phyloP scores from a whole-genome alignment of 305 asterid species.

The Rubia peregrina region DNA sequence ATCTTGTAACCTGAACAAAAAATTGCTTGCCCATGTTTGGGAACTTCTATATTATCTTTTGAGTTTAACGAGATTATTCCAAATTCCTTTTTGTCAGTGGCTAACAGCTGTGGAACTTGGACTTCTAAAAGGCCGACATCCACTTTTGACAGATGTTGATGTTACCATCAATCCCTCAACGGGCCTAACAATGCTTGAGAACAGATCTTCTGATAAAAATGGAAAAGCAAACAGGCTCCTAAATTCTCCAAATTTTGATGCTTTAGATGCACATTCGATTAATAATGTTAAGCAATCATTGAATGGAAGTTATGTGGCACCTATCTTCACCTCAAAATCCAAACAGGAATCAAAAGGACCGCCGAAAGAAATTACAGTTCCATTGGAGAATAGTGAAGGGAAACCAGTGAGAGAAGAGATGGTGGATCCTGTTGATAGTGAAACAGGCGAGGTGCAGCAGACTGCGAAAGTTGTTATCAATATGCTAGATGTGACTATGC shows the following conservation, averaged over 20 bases:
- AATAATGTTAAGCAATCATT: conserved; percentile 29
- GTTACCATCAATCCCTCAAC: conserved; percentile 64
- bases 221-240: conserved; percentile 32
- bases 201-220: conserved; percentile 30
- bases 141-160: conserved; percentile 81
- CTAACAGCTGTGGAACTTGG: conserved; percentile 95
- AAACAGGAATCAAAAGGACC: conserved; percentile 25
- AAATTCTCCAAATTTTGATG: conserved; percentile 30
- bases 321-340: conserved; percentile 27
- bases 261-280: conserved; percentile 25
- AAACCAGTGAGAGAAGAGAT: conserved; percentile 31
- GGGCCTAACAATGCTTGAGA: conserved; percentile 40
- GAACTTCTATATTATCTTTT: neutral
- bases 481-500: conserved; percentile 82
- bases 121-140: conserved; percentile 96
- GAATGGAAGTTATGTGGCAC: conserved; percentile 26
- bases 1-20: neutral
- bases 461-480: conserved; percentile 67
- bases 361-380: conserved; percentile 27
- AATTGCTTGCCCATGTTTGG: neutral
- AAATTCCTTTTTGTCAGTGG: conserved; percentile 58
- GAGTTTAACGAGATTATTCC: conserved; percentile 9
- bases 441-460: conserved; percentile 62
- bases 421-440: conserved; percentile 34
- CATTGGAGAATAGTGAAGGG: conserved; percentile 32